These are phyloP conservation scores for Saksenaea vasiformis DNA, from an alignment of 371 early-diverging fungal species.

Conservation along the genomic window DNA sequence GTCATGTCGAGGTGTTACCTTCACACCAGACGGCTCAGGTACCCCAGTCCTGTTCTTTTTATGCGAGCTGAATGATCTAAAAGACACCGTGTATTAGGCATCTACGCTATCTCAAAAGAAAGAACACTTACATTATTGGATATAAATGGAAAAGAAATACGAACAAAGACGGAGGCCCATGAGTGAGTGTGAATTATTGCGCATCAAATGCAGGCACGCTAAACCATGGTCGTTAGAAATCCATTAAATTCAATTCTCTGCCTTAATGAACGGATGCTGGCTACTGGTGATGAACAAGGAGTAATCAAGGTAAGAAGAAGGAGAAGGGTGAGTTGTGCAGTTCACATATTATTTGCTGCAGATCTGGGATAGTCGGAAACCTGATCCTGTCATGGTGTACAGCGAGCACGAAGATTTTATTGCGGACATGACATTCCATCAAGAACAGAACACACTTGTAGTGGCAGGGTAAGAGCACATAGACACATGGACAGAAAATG, in stretches of 20 bases:
- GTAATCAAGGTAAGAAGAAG: conserved; percentile 68
- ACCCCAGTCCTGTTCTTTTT: no score
- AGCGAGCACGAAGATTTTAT: conserved; percentile 87
- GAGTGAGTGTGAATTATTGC: conserved; percentile 48
- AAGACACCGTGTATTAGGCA: conserved; percentile 14
- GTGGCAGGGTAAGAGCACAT: conserved; percentile 54
- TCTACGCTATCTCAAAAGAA: conserved; percentile 84
- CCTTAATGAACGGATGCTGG: conserved; percentile 72
- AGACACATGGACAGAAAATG: background rate
- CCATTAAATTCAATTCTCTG: conserved; percentile 74
- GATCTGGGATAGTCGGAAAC: conserved; percentile 86
- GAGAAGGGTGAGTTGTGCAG: background rate
- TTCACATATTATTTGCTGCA: conserved; percentile 9
- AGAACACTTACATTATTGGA: conserved; percentile 75
- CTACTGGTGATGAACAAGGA: conserved; percentile 92
- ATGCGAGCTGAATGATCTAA: conserved; percentile 4
- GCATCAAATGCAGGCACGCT: background rate
- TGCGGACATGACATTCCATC: conserved; percentile 74
- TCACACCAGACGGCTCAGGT: conserved; percentile 74
- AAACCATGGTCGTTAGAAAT: conserved; percentile 36
- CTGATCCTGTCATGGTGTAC: conserved; percentile 68
- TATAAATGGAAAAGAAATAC: conserved; percentile 62
- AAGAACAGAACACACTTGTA: conserved; percentile 68
- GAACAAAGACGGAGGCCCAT: conserved; percentile 72
- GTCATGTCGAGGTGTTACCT: conserved; percentile 81